phyloP scores from a whole-genome alignment of 192 early-diverging fungal species.

The Bifiguratus adelaidae region DNA sequence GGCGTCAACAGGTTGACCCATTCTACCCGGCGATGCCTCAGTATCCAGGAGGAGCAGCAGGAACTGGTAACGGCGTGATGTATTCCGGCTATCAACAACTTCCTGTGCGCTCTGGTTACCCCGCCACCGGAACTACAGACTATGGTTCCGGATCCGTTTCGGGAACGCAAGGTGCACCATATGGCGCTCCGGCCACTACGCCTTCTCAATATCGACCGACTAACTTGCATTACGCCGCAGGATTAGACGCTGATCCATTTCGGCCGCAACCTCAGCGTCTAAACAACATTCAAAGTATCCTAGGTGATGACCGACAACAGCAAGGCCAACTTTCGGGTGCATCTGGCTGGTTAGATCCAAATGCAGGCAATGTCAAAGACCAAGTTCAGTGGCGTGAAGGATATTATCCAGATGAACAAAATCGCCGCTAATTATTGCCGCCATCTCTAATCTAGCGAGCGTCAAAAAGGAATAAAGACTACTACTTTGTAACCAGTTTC shows the following conservation, averaged over 20 bases:
- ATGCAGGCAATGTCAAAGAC: background rate
- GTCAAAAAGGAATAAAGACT: background rate
- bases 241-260: background rate
- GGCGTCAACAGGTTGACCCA: background rate
- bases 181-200: too few relatives aligned
- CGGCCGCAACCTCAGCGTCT: background rate
- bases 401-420: background rate
- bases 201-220: background rate
- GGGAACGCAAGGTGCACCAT: too few relatives aligned
- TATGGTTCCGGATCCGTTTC: background rate
- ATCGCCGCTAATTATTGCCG: background rate
- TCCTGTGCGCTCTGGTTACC: background rate
- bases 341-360: background rate
- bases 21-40: background rate
- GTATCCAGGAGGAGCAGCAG: too few relatives aligned
- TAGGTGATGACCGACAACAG: background rate
- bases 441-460: too few relatives aligned
- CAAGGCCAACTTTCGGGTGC: background rate
- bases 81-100: background rate
- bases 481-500: background rate
- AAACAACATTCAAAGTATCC: background rate
- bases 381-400: background rate
- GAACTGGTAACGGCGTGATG: background rate
- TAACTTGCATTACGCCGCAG: background rate
- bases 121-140: background rate